phyloP scores from a whole-genome alignment of 306 rosid genomes.

The apple (Malus domestica) region ASM211411v1 NC_041805.1:32570501-32571000 shows the following conservation, averaged over 20 bases:
- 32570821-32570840: neutral
- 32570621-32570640: slow-evolving; percentile 2
- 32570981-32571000: slow-evolving; percentile 7
- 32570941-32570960: slow-evolving; percentile 13
- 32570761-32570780: neutral
- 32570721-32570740: neutral
- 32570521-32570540: slow-evolving; percentile 27
- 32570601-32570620: slow-evolving; percentile 10
- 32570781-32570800: neutral
- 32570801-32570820: neutral
- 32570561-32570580: slow-evolving; percentile 15
- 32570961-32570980: slow-evolving; percentile 6
- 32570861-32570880: neutral
- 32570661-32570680: slow-evolving; percentile 8
- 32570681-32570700: neutral
- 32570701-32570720: neutral
- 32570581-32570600: slow-evolving; percentile 6
- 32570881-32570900: neutral
- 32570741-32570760: neutral
- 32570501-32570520: slow-evolving; percentile 18
- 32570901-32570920: no score
- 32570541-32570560: slow-evolving; percentile 25
- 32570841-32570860: neutral
- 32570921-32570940: neutral
- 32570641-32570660: slow-evolving; percentile 5